These are phyloP conservation scores for Hymenoscyphus albidus DNA, from an alignment of 2,329 filamentous ascomycete genomes.

Conservation along the genomic window DNA sequence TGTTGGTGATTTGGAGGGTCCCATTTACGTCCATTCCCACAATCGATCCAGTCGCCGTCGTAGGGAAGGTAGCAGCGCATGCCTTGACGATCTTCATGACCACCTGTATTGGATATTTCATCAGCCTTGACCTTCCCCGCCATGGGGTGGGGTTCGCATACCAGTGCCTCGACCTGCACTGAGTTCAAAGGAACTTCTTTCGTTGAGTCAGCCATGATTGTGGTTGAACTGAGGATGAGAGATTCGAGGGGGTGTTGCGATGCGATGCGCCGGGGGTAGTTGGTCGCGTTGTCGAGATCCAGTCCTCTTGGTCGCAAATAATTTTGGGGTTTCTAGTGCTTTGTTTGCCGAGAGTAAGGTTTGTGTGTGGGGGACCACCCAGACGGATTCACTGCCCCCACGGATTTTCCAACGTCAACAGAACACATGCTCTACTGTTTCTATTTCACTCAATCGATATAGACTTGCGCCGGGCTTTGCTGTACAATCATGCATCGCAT, in stretches of 20 bases:
- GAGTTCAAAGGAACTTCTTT: conserved; percentile 74
- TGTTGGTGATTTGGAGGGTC: conserved; percentile 86
- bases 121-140: conserved; percentile 26
- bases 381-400: not conserved
- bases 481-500: not conserved
- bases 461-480: not conserved
- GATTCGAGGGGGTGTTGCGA: not conserved
- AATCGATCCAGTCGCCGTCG: conserved; percentile 81
- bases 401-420: not conserved
- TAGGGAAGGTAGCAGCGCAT: conserved; percentile 82
- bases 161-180: conserved; percentile 92
- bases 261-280: not conserved
- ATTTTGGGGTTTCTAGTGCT: conserved; percentile 3
- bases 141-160: conserved; percentile 47
- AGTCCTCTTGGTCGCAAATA: conserved; percentile 8
- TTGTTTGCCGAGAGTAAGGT: conserved; percentile 6
- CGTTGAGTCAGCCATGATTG: conserved; percentile 52
- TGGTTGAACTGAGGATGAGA: not conserved
- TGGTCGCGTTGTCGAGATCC: conserved; percentile 5
- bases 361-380: conserved; percentile 1
- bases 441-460: not conserved
- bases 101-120: conserved; percentile 52
- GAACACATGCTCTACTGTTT: not conserved
- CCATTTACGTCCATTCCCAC: conserved; percentile 88
- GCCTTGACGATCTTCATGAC: conserved; percentile 99